phyloP scores from a whole-genome alignment of 352 stramenopile species.

The Globisporangium polare region DNA sequence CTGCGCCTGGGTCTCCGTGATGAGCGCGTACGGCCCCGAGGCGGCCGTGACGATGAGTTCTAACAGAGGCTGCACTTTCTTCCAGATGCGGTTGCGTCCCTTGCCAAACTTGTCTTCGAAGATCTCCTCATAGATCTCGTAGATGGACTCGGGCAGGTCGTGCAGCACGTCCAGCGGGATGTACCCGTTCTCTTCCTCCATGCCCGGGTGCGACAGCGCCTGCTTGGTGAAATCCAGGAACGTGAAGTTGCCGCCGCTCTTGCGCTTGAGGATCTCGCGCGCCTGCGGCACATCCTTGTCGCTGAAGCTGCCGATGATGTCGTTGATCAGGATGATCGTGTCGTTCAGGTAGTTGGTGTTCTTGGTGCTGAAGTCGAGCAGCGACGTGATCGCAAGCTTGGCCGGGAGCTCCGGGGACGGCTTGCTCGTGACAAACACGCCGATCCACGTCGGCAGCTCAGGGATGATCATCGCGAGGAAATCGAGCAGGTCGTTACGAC shows the following conservation, averaged over 20 bases:
- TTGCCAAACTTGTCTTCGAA: conserved; percentile 88
- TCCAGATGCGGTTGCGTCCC: conserved; percentile 68
- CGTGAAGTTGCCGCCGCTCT: conserved; percentile 71
- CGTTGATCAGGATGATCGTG: conserved; percentile 45
- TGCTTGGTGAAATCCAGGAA: conserved; percentile 82
- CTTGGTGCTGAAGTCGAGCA: conserved; percentile 68
- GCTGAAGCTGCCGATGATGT: conserved; percentile 51
- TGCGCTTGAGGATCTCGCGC: conserved; percentile 50
- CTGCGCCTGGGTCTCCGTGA: conserved; percentile 66
- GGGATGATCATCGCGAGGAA: conserved; percentile 60
- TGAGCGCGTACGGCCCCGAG: conserved; percentile 60
- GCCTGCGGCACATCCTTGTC: conserved; percentile 39
- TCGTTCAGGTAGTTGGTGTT: conserved; percentile 63
- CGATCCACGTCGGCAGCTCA: conserved; percentile 66
- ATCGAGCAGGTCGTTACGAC: conserved; percentile 63
- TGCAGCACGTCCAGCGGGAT: conserved; percentile 62
- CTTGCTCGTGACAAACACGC: conserved; percentile 69
- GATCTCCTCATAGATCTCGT: conserved; percentile 82
- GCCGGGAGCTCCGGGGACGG: conserved; percentile 52
- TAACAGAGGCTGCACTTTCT: conserved; percentile 67
- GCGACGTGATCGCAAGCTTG: conserved; percentile 57
- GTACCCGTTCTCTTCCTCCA: conserved; percentile 41
- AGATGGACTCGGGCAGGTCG: conserved; percentile 73
- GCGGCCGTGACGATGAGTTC: conserved; percentile 69
- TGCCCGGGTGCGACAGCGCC: conserved; percentile 62